Evolutionary conservation across 1,284 basidiomycete species (phyloP), one percentile per base, ranked within the genome.

Genomic region (Omphalotus olearius): DNA sequence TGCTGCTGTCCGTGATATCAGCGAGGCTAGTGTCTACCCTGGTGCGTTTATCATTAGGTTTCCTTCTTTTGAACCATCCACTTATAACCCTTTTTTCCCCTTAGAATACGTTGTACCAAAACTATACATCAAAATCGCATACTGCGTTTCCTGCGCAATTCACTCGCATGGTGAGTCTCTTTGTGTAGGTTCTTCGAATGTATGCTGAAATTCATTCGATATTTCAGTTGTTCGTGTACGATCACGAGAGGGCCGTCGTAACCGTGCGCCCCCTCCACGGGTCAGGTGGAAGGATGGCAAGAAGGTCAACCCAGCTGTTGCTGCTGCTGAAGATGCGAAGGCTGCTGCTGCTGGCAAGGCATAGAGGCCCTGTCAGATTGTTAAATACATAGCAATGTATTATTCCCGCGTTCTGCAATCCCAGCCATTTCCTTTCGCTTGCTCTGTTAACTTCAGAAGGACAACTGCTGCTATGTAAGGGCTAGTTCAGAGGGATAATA

Each of bases 71-170:
- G 26, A 43, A 23, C 9, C 23, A 38, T 53, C 36, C 30, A 18
- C 50, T 54, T 18, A 47, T 25, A 35, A n/a, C n/a, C n/a, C n/a
- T n/a, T 51, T 33, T 11, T 50, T 23, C 2, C 50, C 33, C 52
- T 36, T 71, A 92, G 97, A 99, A 78, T 99, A 99, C 76, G 85
- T 85, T 54, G 88, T 99, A 64, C 96, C 96, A 57, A 99, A 99
- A 76, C 78, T 99, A 60, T 99, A 99, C 85, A 91, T 98, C 82
- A 98, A 98, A 87, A 91, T 99, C 63, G 88, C 85, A 51, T 99
- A 99, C 83, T 99, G 96, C 73, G 90, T 99, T 57, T 98, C 95
- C 54, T 99, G 97, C 71, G 96, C 96, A 43, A 98, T 99, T 72
- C 96, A 99, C 82, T 95, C 95, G 64, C 96, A 99, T 75, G 89